phyloP scores from a whole-genome alignment of 108 stramenopile species.

The Ochromonas danica region DNA sequence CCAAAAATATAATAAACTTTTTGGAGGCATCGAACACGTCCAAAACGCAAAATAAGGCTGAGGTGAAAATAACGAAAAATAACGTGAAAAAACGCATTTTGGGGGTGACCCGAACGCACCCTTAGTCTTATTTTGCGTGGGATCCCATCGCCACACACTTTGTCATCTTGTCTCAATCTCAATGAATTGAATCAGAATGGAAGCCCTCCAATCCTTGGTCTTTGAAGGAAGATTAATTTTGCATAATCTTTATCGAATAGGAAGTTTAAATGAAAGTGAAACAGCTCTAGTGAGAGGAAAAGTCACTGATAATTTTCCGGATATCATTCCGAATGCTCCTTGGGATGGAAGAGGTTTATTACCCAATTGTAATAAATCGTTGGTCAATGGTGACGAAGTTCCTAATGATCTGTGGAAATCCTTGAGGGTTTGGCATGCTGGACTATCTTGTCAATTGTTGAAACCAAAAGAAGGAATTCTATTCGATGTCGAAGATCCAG shows the following conservation, averaged over 20 bases:
- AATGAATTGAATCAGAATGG: too few relatives aligned
- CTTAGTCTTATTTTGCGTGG: too few relatives aligned
- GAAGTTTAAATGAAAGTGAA: not conserved
- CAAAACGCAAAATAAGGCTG: too few relatives aligned
- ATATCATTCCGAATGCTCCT: not conserved
- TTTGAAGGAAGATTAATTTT: not conserved
- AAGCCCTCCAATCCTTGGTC: not conserved
- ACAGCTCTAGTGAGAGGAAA: not conserved
- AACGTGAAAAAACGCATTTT: too few relatives aligned
- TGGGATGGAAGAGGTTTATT: not conserved
- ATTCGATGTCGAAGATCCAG: not conserved
- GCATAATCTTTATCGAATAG: not conserved
- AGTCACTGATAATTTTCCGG: not conserved
- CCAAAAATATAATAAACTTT: too few relatives aligned
- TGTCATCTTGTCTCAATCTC: too few relatives aligned
- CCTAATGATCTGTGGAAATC: not conserved
- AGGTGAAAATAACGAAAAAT: too few relatives aligned
- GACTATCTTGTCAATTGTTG: conserved; percentile 5
- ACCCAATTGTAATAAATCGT: not conserved
- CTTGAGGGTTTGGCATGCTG: not conserved
- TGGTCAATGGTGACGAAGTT: not conserved
- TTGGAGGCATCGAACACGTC: too few relatives aligned
- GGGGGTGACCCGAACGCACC: too few relatives aligned
- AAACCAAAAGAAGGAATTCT: not conserved
- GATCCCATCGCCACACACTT: too few relatives aligned